A percentile compares a stretch with the other conserved stretches of the same genome.
These are phyloP conservation scores for Flammula alnicola DNA, from an alignment of 1,284 basidiomycete genomes.

Conservation along the genomic window DNA sequence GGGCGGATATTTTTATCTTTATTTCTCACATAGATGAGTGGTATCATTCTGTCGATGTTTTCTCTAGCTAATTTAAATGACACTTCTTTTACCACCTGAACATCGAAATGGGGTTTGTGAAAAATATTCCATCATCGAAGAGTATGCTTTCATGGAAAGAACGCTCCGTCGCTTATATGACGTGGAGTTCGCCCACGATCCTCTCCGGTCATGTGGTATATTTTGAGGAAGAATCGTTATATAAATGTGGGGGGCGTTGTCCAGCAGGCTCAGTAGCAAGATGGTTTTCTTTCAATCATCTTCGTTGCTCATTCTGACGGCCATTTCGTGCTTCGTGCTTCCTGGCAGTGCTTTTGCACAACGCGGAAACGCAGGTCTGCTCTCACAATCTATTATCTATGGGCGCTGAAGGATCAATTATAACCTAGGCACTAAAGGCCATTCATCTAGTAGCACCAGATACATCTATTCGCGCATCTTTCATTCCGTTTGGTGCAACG, in stretches of 20 bases:
- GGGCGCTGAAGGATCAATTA: neutral
- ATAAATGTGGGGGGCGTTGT: slow-evolving; percentile 11
- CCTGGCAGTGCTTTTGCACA: slow-evolving; percentile 3
- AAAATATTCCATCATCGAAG: slow-evolving; percentile 2
- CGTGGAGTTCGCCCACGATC: neutral
- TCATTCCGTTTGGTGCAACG: slow-evolving; percentile 47
- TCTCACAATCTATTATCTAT: neutral
- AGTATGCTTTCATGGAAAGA: slow-evolving; percentile 11
- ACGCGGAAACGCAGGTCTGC: slow-evolving; percentile 8
- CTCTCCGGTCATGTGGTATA: slow-evolving; percentile 17
- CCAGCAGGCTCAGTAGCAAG: neutral
- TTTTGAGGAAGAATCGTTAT: neutral
- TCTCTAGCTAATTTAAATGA: slow-evolving; percentile 7
- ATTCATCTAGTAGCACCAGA: slow-evolving; percentile 42
- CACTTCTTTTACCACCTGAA: slow-evolving; percentile 10
- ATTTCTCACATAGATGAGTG: slow-evolving; percentile 7
- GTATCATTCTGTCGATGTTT: neutral
- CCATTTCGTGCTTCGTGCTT: slow-evolving; percentile 1
- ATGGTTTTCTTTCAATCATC: slow-evolving; percentile 9
- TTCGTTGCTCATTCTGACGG: neutral
- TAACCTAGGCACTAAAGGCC: slow-evolving; percentile 30
- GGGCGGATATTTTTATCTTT: neutral
- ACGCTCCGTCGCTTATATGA: no score
- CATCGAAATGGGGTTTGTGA: slow-evolving; percentile 15
- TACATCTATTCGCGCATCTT: slow-evolving; percentile 43